Evolutionary conservation across 2,329 filamentous ascomycete genomes (phyloP).

Genomic region (Thelonectria rubi): DNA sequence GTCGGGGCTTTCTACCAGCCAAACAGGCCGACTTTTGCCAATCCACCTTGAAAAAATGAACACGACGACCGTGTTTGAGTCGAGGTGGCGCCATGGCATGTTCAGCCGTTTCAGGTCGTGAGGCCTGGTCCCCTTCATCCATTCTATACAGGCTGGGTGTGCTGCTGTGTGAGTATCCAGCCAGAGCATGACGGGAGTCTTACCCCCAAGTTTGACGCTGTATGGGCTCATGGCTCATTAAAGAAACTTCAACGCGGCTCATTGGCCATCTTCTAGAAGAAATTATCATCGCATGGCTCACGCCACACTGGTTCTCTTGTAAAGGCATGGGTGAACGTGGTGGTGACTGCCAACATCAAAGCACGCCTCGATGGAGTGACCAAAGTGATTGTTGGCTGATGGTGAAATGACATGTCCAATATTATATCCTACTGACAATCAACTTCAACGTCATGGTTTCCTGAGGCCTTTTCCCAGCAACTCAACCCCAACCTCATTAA

Average conservation of each 20-base stretch:
- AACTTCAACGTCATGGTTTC: conserved; percentile 38
- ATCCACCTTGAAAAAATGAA: neutral
- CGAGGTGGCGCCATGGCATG: neutral
- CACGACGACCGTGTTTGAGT: neutral
- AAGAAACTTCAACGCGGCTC: neutral
- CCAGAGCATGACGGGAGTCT: no score
- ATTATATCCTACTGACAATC: neutral
- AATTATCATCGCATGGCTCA: neutral
- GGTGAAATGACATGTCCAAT: neutral
- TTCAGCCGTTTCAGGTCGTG: neutral
- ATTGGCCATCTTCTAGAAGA: neutral
- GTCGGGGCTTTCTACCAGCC: neutral
- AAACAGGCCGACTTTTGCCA: neutral
- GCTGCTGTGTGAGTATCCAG: no score
- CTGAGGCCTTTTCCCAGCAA: conserved; percentile 61
- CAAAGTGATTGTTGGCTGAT: neutral
- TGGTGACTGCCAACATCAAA: no score
- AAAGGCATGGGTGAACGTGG: neutral
- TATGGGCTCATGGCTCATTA: neutral
- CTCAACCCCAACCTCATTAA: conserved; percentile 63
- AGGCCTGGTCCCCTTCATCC: neutral
- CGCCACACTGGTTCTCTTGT: conserved; percentile 3
- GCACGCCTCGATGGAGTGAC: neutral
- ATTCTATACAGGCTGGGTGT: no score
- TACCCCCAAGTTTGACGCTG: no score